Conservation (phyloP, 768 basidiomycete genomes). For the Leccinellum rugosiceps region DNA sequence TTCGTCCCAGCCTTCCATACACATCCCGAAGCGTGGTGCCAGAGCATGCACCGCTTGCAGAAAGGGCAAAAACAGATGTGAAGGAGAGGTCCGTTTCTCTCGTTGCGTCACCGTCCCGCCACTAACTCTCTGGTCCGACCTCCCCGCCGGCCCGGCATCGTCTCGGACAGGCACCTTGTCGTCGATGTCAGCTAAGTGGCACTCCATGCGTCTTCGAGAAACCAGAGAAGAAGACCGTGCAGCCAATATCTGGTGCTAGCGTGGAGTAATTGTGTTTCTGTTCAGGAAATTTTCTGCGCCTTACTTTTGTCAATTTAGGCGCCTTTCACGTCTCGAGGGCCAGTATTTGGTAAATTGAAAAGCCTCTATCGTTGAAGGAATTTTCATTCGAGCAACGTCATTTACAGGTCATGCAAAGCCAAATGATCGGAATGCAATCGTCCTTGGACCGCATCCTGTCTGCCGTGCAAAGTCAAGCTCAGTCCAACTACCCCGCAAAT, state of each 20-base stretch:
- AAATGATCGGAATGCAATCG: conserved; percentile 93
- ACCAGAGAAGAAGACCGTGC: conserved; percentile 80
- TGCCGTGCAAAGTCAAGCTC: conserved; percentile 50
- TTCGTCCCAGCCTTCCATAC: conserved; percentile 38
- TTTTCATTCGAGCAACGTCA: background rate
- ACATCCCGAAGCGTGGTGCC: conserved; percentile 88
- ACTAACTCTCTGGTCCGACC: conserved; percentile 61
- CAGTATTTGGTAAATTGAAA: conserved; percentile 65
- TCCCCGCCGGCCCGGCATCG: conserved; percentile 69
- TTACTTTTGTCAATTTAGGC: conserved; percentile 43
- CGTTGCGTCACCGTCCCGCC: conserved; percentile 41
- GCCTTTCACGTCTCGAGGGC: conserved; percentile 79
- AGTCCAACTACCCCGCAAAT: conserved; percentile 22
- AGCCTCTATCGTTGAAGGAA: background rate
- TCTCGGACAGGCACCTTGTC: conserved; percentile 74
- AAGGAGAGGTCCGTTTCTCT: conserved; percentile 72
- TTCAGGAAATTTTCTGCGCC: conserved; percentile 4
- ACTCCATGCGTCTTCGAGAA: conserved; percentile 85
- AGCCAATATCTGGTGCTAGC: conserved; percentile 57
- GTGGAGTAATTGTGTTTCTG: conserved; percentile 57
- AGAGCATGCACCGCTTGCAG: conserved; percentile 86
- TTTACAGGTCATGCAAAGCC: conserved; percentile 81
- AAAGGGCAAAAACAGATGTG: conserved; percentile 91
- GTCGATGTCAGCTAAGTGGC: conserved; percentile 81
- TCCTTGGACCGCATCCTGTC: conserved; percentile 79